Conservation (phyloP, 169 alveolate species). For the Perkinsus marinus region DNA sequence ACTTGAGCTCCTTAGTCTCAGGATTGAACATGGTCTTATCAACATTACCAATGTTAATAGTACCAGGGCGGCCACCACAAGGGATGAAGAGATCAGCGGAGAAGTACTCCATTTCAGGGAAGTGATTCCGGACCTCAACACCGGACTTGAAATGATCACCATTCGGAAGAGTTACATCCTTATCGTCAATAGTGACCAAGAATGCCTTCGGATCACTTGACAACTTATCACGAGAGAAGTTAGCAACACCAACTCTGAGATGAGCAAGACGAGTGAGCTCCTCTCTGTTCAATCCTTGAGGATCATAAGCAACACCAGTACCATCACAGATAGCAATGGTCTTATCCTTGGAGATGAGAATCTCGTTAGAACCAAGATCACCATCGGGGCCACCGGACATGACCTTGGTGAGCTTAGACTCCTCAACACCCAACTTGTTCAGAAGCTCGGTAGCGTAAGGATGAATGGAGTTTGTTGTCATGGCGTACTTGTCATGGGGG, state of each 20-base stretch:
- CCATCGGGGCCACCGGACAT: constrained; percentile 77
- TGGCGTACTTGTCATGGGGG: constrained; percentile 68
- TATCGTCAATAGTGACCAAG: constrained; percentile 9
- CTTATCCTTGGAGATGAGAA: constrained; percentile 50
- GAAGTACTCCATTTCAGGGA: too few species aligned
- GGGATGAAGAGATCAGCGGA: too few species aligned
- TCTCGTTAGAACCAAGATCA: constrained; percentile 65
- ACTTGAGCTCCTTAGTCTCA: too few species aligned
- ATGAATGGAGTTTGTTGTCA: constrained; percentile 50
- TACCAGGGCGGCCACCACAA: too few species aligned
- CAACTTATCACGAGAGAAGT: too few species aligned
- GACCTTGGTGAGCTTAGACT: constrained; percentile 49
- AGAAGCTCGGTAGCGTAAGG: constrained; percentile 11
- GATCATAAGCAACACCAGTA: constrained; percentile 66
- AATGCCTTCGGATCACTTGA: background rate
- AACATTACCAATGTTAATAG: too few species aligned
- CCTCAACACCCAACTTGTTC: constrained; percentile 38
- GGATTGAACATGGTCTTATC: too few species aligned
- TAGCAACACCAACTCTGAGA: too few species aligned
- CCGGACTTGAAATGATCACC: too few species aligned
- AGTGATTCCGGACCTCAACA: too few species aligned
- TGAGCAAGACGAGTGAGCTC: constrained; percentile 50
- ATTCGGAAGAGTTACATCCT: too few species aligned
- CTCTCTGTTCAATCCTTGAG: constrained; percentile 49
- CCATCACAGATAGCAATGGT: constrained; percentile 58